Evolutionary conservation across 257 asterid genomes (phyloP).

Genomic region (Penstemon eatonii): DNA sequence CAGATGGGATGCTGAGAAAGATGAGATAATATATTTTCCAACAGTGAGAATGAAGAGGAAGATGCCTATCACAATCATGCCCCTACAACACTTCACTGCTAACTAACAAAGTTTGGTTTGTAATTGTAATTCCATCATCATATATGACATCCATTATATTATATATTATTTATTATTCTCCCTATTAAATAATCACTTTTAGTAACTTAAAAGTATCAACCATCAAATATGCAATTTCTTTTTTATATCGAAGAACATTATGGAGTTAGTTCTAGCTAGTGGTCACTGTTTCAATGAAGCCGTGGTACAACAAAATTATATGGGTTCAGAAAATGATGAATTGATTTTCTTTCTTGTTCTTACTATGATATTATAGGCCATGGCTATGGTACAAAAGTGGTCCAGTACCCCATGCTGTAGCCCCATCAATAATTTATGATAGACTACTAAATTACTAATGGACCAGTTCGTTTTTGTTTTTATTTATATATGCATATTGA

Average conservation of each 20-base stretch:
- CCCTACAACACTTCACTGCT: slow-evolving; percentile 27
- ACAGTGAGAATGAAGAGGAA: slow-evolving; percentile 86
- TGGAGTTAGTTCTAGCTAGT: neutral
- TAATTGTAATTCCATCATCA: neutral
- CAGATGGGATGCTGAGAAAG: slow-evolving; percentile 87
- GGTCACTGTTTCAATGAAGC: neutral
- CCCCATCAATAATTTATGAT: slow-evolving; percentile 1
- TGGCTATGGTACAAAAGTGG: neutral
- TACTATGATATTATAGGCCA: neutral
- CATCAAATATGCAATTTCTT: neutral
- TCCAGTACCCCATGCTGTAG: neutral
- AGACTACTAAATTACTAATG: neutral
- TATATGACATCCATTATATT: slow-evolving; percentile 1
- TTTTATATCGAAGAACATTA: too few relatives aligned
- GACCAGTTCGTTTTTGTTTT: neutral
- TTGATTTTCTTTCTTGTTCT: neutral
- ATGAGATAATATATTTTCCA: slow-evolving; percentile 82
- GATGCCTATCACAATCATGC: slow-evolving; percentile 80
- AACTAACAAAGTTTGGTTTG: slow-evolving; percentile 20
- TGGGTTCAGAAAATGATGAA: neutral
- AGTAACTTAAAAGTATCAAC: neutral
- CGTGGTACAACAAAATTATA: neutral
- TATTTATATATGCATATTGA: neutral
- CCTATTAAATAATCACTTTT: neutral
- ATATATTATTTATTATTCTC: neutral